These are phyloP conservation scores for Sphaerostilbella broomeana DNA, from an alignment of 2,329 filamentous ascomycete genomes.

Conservation along the genomic window DNA sequence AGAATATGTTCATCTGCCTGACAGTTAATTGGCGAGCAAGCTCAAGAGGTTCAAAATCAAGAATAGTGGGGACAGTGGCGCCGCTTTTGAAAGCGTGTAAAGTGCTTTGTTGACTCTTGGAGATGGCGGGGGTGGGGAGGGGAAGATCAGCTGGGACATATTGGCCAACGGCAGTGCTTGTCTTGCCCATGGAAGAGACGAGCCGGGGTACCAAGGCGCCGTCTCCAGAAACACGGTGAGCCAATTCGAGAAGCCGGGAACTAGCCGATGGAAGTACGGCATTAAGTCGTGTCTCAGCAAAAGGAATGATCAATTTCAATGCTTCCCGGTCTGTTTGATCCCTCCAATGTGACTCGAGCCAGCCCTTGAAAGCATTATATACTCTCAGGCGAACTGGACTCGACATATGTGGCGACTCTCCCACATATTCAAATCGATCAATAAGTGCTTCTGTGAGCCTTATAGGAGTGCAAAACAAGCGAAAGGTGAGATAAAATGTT, in stretches of 20 bases:
- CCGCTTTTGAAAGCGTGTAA: conserved; percentile 71
- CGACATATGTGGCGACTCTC: conserved; percentile 65
- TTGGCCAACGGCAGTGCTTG: conserved; percentile 65
- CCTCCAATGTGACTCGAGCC: conserved; percentile 94
- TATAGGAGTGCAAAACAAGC: conserved; percentile 77
- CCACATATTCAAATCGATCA: conserved; percentile 87
- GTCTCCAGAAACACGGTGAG: conserved; percentile 68
- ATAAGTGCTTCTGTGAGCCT: conserved; percentile 78
- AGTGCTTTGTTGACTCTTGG: conserved; percentile 67
- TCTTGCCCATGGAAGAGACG: conserved; percentile 82
- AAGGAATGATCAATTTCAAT: conserved; percentile 67
- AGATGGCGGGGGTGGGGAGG: conserved; percentile 61
- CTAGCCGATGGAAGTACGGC: conserved; percentile 68
- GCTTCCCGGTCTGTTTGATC: conserved; percentile 72
- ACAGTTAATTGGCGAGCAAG: conserved; percentile 87
- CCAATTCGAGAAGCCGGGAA: conserved; percentile 71
- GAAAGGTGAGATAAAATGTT: conserved; percentile 93
- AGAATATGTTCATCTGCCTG: conserved; percentile 87
- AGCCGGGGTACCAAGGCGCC: conserved; percentile 74
- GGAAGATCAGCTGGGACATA: conserved; percentile 66
- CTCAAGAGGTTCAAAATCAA: conserved; percentile 89
- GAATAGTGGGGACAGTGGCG: conserved; percentile 61
- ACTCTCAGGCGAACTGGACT: conserved; percentile 80
- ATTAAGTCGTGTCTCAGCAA: conserved; percentile 68
- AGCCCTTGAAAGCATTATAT: conserved; percentile 95